Evolutionary conservation across 2,329 filamentous ascomycete species (phyloP), one percentile per base, ranked within the genome.

Genomic region (Verruconis gallopava): DNA sequence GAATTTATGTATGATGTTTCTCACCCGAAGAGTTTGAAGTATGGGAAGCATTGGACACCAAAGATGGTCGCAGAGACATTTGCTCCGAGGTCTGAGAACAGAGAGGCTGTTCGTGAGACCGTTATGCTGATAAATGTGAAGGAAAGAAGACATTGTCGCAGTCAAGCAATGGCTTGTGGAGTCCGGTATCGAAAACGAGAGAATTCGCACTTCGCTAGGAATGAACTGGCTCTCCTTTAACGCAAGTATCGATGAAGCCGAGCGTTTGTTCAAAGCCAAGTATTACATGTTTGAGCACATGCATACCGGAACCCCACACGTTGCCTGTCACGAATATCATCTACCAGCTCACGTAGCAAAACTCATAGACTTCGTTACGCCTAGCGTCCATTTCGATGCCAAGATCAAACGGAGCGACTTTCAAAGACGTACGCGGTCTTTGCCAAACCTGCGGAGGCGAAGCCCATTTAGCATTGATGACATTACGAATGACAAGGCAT

Each of bases 401-500:
- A 12, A 41, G 30, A n/a, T 15, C 14, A 42, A 37, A 33, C 30
- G 21, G 19, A 33, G 37, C 9, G 9, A 15, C 15, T 17, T 12
- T 9, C 54, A 33, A 53, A 53, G 20, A 12, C 9, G 25, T 6
- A 6, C 37, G 15, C 12, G 38, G 6, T 9, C 37, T 22, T 32
- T 79, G 75, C 51, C 67, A 72, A 48, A 55, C 57, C 12, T 66
- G 69, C 50, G 74, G 78, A 47, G 77, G 72, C 1, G 71, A 73
- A 0, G 64, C 65, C 33, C 79, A 75, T 49, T 47, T 62, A n/a
- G 49, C 15, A 43, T 17, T 43, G 21, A 20, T 4, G 30, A 30
- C 3, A 22, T 36, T 25, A 33, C 40, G 12, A 4, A 36, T 12
- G 18, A 19, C 11, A 19, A 36, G 14, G 21, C 37, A 14, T 30